Evolutionary conservation across 345 rosid species (phyloP).

Genomic region (Heritiera littoralis): DNA sequence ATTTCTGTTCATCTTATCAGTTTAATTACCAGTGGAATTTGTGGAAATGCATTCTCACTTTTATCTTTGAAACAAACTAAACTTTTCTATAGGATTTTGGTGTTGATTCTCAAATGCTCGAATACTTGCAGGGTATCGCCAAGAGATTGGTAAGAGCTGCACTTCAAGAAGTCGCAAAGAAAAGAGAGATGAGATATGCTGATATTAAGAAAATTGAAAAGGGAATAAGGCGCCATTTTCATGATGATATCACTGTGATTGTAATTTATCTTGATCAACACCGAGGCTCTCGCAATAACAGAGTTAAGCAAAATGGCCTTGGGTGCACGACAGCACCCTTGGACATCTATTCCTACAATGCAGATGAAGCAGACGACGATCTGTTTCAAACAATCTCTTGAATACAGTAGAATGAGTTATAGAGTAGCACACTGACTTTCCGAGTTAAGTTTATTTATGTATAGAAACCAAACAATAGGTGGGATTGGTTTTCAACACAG

Average conservation of each 20-base stretch:
- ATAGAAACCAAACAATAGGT: neutral
- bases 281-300: constrained; percentile 29
- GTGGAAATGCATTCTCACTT: neutral
- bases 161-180: constrained; percentile 65
- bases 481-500: neutral
- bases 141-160: constrained; percentile 69
- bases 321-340: constrained; percentile 67
- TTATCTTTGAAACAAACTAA: neutral
- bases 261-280: constrained; percentile 75
- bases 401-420: constrained; percentile 1
- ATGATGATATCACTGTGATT: constrained; percentile 72
- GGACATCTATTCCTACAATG: constrained; percentile 65
- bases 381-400: constrained; percentile 28
- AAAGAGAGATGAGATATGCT: constrained; percentile 65
- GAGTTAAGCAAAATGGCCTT: constrained; percentile 28
- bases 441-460: neutral
- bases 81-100: neutral
- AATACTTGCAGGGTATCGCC: constrained; percentile 62
- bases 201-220: constrained; percentile 58
- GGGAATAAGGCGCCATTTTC: constrained; percentile 77
- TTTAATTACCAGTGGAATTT: neutral
- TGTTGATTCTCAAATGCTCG: neutral
- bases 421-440: constrained; percentile 14
- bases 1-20: neutral
- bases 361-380: constrained; percentile 50